phyloP scores from a whole-genome alignment of 2,329 filamentous ascomycete genomes.

The Talaromyces sp. region DNA sequence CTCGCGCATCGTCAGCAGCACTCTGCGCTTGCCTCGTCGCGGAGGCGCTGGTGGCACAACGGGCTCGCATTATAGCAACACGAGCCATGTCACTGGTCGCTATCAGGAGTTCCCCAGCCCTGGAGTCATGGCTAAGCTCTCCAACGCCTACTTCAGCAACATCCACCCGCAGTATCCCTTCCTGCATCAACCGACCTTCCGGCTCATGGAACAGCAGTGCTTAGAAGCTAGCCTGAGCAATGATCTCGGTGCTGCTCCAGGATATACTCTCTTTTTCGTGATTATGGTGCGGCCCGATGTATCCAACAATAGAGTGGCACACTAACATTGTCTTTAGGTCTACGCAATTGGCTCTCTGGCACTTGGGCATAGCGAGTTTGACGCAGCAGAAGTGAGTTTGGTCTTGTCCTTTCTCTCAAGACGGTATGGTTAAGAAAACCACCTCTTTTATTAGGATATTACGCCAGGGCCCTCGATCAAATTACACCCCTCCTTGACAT shows the following conservation, averaged over 20 bases:
- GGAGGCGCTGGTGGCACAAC: background rate
- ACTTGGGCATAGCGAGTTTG: conserved; percentile 13
- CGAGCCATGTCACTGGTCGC: background rate
- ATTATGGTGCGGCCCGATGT: conserved; percentile 6
- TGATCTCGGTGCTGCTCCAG: background rate
- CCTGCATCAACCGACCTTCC: conserved; percentile 30
- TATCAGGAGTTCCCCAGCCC: conserved; percentile 14
- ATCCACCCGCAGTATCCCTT: conserved; percentile 37
- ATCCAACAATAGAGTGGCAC: background rate
- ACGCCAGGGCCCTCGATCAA: conserved; percentile 9
- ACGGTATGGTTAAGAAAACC: background rate
- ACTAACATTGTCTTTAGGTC: conserved; percentile 12
- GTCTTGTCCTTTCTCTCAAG: background rate
- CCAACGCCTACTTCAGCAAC: conserved; percentile 33
- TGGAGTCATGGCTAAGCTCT: conserved; percentile 13
- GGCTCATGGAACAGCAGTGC: conserved; percentile 24
- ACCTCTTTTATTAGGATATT: background rate
- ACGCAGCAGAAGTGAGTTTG: conserved; percentile 15
- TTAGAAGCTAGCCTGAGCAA: conserved; percentile 12
- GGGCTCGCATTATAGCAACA: conserved; percentile 5
- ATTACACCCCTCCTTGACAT: conserved; percentile 16
- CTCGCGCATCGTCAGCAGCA: conserved; percentile 9
- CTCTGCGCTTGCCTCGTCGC: conserved; percentile 17
- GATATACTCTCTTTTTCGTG: conserved; percentile 11
- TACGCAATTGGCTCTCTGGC: conserved; percentile 20